phyloP scores from a whole-genome alignment of 345 rosid species.

The Arabidopsis suecica region DNA sequence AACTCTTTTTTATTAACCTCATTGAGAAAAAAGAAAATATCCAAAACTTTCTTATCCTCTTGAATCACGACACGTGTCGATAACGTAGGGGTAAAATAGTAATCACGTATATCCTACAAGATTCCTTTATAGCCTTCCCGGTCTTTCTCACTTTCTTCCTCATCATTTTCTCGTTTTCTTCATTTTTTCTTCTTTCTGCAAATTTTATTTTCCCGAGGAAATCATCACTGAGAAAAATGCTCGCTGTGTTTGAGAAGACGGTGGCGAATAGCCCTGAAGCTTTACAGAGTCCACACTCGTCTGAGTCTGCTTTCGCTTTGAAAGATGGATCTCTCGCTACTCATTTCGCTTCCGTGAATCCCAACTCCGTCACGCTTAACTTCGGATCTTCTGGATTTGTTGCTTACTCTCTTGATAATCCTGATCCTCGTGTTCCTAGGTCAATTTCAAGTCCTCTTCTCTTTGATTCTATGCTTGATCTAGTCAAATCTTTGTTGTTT shows the following conservation, averaged over 20 bases:
- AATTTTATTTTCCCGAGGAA: neutral
- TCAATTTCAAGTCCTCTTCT: conserved; percentile 15
- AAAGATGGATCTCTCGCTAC: conserved; percentile 68
- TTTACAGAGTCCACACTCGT: conserved; percentile 62
- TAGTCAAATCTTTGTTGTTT: conserved; percentile 20
- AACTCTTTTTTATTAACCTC: neutral
- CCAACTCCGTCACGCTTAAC: conserved; percentile 69
- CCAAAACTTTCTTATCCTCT: neutral
- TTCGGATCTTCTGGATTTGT: conserved; percentile 78
- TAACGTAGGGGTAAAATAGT: neutral
- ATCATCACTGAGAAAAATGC: conserved; percentile 51
- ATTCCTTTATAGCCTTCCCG: conserved; percentile 43
- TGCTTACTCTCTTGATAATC: conserved; percentile 68
- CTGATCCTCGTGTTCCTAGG: conserved; percentile 89
- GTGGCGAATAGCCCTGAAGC: conserved; percentile 92
- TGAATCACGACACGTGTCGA: neutral
- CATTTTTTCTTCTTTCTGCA: neutral
- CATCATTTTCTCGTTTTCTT: conserved; percentile 18
- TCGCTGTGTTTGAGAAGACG: conserved; percentile 86
- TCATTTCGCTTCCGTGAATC: conserved; percentile 58
- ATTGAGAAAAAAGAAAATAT: conserved; percentile 4
- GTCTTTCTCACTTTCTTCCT: conserved; percentile 22
- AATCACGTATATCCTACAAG: neutral
- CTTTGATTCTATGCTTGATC: conserved; percentile 9
- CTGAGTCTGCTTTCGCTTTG: conserved; percentile 58